Evolutionary conservation across 1,284 basidiomycete species (phyloP), one percentile per base, ranked within the genome.

Genomic region (Cutaneotrichosporon sp.): DNA sequence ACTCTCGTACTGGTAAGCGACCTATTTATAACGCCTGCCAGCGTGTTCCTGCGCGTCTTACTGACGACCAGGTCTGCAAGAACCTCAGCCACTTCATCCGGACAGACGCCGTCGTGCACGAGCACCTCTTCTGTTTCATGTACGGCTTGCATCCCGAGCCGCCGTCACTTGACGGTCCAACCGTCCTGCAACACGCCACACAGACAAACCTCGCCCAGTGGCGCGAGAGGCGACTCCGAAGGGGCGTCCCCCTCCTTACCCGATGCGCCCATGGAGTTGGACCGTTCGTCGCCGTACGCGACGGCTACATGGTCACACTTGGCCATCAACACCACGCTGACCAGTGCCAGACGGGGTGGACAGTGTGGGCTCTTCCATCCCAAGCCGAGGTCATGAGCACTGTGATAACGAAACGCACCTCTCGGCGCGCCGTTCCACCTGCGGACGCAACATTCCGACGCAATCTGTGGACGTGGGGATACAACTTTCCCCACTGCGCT

Each of bases 401-500:
- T 1, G 7, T 29, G 20, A 6, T 20, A 4, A n/a, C 18, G 2
- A 38, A 53, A 36, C 43, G 43, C 2, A 50, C 57, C 43, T 3
- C 20, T 0, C 0, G 11, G 16, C 38, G 24, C 33, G 20, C 13
- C 0, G 20, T 33, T 0, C 59, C 59, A 3, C 20, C 51, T 2
- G 56, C 45, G 5, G 60, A 52, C 2, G 1, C 11, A 20, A 33
- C 22, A 6, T 31, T 49, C 18, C 60, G 58, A 31, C n/a, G 33
- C 18, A 34, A n/a, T n/a, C n/a, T 62, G 27, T 62, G 56, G 60
- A 54, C 8, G 20, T 62, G 60, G 56, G 52, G 58, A 11, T 62
- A 29, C 29, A 52, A 58, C 20, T n/a, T 50, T 0, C 14, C 27
- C n/a, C 8, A 38, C 10, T 10, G 27, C 2, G 20, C 38, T 22